Evolutionary conservation across 441 rosid genomes (phyloP).

Genomic region (Populus hybrid): DNA sequence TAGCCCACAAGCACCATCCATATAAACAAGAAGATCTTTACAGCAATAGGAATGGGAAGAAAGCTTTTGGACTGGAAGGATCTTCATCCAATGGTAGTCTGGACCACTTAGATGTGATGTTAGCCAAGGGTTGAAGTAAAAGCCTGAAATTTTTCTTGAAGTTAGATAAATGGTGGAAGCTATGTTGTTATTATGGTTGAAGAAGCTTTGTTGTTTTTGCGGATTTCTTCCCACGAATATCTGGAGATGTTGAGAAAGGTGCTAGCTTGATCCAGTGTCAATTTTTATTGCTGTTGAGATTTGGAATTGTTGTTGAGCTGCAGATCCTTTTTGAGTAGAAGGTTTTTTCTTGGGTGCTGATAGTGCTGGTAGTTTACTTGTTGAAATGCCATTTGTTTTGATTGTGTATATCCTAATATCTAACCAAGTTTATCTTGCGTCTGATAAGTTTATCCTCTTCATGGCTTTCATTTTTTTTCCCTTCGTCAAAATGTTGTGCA

Average conservation of each 20-base stretch:
- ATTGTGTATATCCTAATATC: too few species aligned
- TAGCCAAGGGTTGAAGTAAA: constrained; percentile 54
- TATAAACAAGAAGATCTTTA: constrained; percentile 36
- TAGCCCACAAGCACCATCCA: constrained; percentile 33
- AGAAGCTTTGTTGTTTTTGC: neutral
- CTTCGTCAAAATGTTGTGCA: neutral
- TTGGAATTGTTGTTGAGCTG: neutral
- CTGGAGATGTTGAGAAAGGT: neutral
- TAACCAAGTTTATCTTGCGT: too few species aligned
- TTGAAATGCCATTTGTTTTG: neutral
- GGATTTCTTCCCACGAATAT: constrained; percentile 2
- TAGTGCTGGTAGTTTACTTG: neutral
- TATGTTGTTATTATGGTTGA: neutral
- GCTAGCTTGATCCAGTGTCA: neutral
- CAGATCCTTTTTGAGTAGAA: neutral
- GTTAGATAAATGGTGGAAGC: constrained; percentile 8
- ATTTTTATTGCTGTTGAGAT: neutral
- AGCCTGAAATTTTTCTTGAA: neutral
- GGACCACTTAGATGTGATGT: constrained; percentile 56
- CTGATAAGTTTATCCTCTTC: too few species aligned
- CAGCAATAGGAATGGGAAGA: constrained; percentile 26
- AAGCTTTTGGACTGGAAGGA: constrained; percentile 26
- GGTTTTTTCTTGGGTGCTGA: neutral
- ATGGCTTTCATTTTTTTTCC: too few species aligned
- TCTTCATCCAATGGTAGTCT: constrained; percentile 30